Conservation (phyloP, 257 asterid species). For the Buddleja alternifolia region DNA sequence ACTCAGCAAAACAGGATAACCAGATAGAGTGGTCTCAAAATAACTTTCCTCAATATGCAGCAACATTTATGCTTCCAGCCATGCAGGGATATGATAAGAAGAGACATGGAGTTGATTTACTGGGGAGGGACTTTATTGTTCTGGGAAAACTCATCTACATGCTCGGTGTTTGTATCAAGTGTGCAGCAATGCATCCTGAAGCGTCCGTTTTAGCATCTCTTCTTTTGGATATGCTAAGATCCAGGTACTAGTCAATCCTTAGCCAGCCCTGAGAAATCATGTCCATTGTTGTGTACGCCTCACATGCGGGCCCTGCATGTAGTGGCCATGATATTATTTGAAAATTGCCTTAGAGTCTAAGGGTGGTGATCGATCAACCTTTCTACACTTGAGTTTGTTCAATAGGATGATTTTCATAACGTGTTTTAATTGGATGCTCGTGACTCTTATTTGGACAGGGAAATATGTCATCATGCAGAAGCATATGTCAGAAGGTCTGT, state of each 20-base stretch:
- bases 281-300: too few relatives aligned
- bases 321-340: neutral
- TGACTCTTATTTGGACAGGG: slow-evolving; percentile 50
- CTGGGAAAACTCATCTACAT: slow-evolving; percentile 83
- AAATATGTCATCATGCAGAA: slow-evolving; percentile 75
- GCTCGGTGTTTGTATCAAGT: slow-evolving; percentile 93
- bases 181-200: slow-evolving; percentile 97
- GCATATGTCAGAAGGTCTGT: slow-evolving; percentile 91
- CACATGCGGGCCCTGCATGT: too few relatives aligned
- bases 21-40: slow-evolving; percentile 62
- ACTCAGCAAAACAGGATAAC: slow-evolving; percentile 42
- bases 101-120: slow-evolving; percentile 90
- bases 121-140: slow-evolving; percentile 84
- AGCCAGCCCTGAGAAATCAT: too few relatives aligned
- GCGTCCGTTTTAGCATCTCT: slow-evolving; percentile 88
- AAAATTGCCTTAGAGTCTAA: slow-evolving; percentile 18
- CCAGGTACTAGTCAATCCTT: slow-evolving; percentile 49
- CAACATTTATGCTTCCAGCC: slow-evolving; percentile 93
- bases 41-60: slow-evolving; percentile 84
- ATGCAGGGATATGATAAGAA: slow-evolving; percentile 89
- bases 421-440: slow-evolving; percentile 13
- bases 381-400: slow-evolving; percentile 20
- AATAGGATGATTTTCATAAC: slow-evolving; percentile 2
- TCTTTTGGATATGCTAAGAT: slow-evolving; percentile 82
- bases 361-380: slow-evolving; percentile 1